These are phyloP conservation scores for Agaricus subrufescens DNA, from an alignment of 768 basidiomycete genomes.

Conservation along the genomic window DNA sequence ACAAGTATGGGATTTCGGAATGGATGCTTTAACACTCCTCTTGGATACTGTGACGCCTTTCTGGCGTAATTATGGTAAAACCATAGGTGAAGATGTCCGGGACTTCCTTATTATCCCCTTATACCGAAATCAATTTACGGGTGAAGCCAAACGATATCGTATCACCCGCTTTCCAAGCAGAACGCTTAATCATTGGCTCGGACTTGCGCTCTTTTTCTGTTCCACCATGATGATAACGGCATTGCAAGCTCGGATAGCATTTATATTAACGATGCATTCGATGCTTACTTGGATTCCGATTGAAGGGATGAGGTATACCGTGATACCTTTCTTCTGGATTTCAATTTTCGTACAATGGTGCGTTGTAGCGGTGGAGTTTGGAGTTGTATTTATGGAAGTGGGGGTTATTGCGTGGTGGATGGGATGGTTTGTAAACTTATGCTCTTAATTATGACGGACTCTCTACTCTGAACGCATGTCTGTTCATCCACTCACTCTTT, in stretches of 20 bases:
- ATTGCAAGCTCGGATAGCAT: conserved; percentile 56
- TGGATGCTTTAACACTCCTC: conserved; percentile 71
- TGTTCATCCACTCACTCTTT: neutral
- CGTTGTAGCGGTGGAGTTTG: conserved; percentile 56
- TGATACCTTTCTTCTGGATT: conserved; percentile 62
- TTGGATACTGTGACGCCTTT: conserved; percentile 75
- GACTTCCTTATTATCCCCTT: conserved; percentile 80
- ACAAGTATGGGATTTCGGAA: conserved; percentile 76
- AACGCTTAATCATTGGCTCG: conserved; percentile 66
- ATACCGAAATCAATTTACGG: conserved; percentile 82
- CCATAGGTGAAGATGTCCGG: conserved; percentile 74
- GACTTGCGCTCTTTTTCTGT: conserved; percentile 48
- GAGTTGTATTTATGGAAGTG: conserved; percentile 52
- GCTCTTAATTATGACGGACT: conserved; percentile 22
- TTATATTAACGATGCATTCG: conserved; percentile 49
- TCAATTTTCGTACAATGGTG: conserved; percentile 63
- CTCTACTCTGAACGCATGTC: neutral
- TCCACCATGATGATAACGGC: conserved; percentile 42
- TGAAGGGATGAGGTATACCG: conserved; percentile 57
- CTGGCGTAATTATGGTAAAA: conserved; percentile 78
- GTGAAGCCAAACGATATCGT: conserved; percentile 63
- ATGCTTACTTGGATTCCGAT: conserved; percentile 55
- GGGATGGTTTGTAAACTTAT: conserved; percentile 61
- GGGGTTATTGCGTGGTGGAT: conserved; percentile 69
- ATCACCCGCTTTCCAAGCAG: conserved; percentile 56